Percentiles rank a stretch among this genome's conserved stretches.
Evolutionary conservation across 2,329 filamentous ascomycete genomes (phyloP).

Genomic region (Penicillium capsulatum): DNA sequence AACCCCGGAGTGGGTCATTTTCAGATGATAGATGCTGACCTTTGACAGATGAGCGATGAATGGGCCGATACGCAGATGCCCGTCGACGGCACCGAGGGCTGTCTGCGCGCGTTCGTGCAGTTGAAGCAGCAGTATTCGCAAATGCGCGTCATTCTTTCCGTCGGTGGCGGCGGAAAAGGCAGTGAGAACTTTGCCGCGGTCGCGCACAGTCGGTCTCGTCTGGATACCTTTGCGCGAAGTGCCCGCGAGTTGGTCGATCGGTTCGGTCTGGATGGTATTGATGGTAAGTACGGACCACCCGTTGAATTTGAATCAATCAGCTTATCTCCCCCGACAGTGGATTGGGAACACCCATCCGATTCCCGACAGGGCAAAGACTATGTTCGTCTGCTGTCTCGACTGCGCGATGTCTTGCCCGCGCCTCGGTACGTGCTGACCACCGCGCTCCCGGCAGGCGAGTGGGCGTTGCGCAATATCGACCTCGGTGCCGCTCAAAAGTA

Average conservation of each 20-base stretch:
- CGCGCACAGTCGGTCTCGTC: constrained; percentile 55
- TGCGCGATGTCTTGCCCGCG: constrained; percentile 64
- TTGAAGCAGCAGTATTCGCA: constrained; percentile 67
- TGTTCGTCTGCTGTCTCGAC: constrained; percentile 60
- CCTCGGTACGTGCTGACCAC: constrained; percentile 67
- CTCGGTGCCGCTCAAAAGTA: constrained; percentile 59
- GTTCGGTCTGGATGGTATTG: constrained; percentile 69
- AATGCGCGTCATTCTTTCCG: constrained; percentile 70
- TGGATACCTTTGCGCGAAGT: constrained; percentile 67
- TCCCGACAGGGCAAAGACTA: constrained; percentile 66
- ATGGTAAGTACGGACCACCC: constrained; percentile 53
- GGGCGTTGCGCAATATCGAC: constrained; percentile 66
- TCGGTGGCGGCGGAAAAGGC: constrained; percentile 64
- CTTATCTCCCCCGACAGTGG: constrained; percentile 57
- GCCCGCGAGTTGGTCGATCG: constrained; percentile 64
- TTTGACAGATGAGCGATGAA: constrained; percentile 66
- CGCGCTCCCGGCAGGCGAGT: constrained; percentile 64
- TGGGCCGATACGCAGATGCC: constrained; percentile 69
- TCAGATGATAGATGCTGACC: constrained; percentile 4
- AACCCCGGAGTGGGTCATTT: background rate
- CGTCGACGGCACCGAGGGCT: constrained; percentile 67
- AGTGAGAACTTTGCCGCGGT: constrained; percentile 65
- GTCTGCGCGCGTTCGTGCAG: constrained; percentile 67
- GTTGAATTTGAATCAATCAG: background rate
- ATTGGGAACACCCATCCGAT: constrained; percentile 73